Evolutionary conservation across 495 filamentous ascomycete species (phyloP), one percentile per base, ranked within the genome.

Genomic region (Lophiotrema nucula): DNA sequence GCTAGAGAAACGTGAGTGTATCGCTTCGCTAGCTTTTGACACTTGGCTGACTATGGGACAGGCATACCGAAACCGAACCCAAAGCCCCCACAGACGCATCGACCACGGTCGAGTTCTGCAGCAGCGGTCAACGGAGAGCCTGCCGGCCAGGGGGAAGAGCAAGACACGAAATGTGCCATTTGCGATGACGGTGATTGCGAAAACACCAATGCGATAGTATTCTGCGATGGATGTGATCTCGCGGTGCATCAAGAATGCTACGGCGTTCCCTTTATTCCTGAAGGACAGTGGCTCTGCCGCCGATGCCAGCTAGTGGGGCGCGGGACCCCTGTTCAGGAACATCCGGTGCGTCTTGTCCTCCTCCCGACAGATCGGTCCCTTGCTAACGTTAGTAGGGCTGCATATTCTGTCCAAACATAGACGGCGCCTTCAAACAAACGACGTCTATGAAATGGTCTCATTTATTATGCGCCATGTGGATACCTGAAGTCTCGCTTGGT

Each of bases 181-280:
- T 99, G 93, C 62, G 93, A 97, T 69, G 93, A 97, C 68, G 95
- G 93, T 25, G 93, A 99, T 66, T 97, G 95, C 65, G 93, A 97
- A 74, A 99, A 97, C 69, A 90, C 92, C n/a, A 99, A 99, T 71
- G 95, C 93, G 5, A 99, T 99, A 67, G 95, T 99, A 21, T 99
- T 98, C 73, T 99, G 93, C 65, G 93, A 99, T 68, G 95, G 93
- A 8, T 97, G 93, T 72, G 93, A 99, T 74, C 77, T 97, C 21
- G 93, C 93, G 4, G 93, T 99, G 35, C 93, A 99, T 71, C 93
- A 99, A 69, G 93, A 99, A 72, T 99, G 95, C 73, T 99, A 98
- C 74, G 93, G 93, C 60, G 93, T 99, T 45, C 93, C 95, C 25
- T 97, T 95, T 74, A 97, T 99, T 66, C 93, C 93, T 0, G 93